Percentiles rank a stretch among this genome's conserved stretches.
These are phyloP conservation scores for Backusella liffmaniae DNA, from an alignment of 192 early-diverging fungal species.

Conservation along the genomic window DNA sequence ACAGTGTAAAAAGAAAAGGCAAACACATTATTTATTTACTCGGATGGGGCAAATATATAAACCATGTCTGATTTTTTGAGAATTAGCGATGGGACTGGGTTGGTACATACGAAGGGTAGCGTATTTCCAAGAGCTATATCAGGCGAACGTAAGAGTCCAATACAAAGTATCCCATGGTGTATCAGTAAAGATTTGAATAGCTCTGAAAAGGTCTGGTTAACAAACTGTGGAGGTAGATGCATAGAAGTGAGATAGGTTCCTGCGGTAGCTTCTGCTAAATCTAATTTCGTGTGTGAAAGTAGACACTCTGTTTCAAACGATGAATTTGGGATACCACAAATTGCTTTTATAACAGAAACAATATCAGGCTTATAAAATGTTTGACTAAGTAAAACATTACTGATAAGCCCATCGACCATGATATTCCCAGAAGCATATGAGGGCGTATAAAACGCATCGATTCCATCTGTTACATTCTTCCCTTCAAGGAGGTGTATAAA, in stretches of 20 bases:
- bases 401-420: constrained; percentile 49
- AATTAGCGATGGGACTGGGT: constrained; percentile 56
- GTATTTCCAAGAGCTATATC: constrained; percentile 47
- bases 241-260: constrained; percentile 41
- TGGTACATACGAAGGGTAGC: constrained; percentile 65
- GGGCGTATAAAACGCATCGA: constrained; percentile 48
- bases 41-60: constrained; percentile 39
- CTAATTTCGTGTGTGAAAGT: neutral
- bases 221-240: constrained; percentile 42
- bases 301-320: neutral
- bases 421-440: constrained; percentile 63
- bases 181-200: constrained; percentile 51
- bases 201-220: constrained; percentile 44
- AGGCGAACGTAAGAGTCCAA: constrained; percentile 48
- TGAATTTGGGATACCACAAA: constrained; percentile 49
- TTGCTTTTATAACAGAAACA: constrained; percentile 54
- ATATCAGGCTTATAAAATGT: constrained; percentile 52
- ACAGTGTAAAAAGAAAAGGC: too few species aligned
- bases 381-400: constrained; percentile 45
- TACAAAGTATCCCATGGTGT: constrained; percentile 48
- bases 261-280: neutral
- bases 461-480: constrained; percentile 19
- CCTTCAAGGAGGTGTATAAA: constrained; percentile 45
- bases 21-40: neutral
- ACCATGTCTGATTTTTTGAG: constrained; percentile 54